Evolutionary conservation across 2,329 filamentous ascomycete genomes (phyloP), one percentile per base, ranked within the genome.

Genomic region (Fusarium agapanthi): DNA sequence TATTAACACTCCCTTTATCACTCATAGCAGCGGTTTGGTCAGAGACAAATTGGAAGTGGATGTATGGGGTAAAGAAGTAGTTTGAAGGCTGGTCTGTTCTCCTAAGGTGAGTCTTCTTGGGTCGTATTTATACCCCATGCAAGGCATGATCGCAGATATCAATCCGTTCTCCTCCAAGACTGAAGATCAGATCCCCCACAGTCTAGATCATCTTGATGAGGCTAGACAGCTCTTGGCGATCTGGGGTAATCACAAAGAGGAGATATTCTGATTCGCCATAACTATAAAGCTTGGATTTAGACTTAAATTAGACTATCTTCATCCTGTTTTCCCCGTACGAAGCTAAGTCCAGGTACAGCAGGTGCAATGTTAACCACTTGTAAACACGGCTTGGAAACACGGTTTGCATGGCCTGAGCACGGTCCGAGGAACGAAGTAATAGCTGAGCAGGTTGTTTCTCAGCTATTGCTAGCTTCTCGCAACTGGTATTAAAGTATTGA

Each of bases 401-500:
- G 44, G 26, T 12, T 22, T 47, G 5, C 26, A 47, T 26, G 44
- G 44, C 44, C 44, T 26, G 44, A 47, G 26, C 20, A 47, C 44
- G 44, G 44, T 47, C 44, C 44, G 44, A 47, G 44, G 44, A 6
- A 30, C 14, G 14, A 30, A 2, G 26, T 8, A 0, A 30, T 47
- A 47, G 26, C 44, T 20, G 26, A 16, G 14, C 6, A 22, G 0
- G 18, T 0, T 22, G 3, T 47, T 3, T 12, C 9, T 30, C 0
- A 16, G 20, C 0, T 0, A 8, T 4, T 6, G 3, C 6, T 0
- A 47, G 20, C 6, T 30, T 12, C 4, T 22, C 6, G 26, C 20
- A 47, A 6, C 20, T 47, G 20, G 9, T 22, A 11, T 22, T 4
- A 22, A 22, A 30, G 20, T 11, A 0, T 12, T 22, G 26, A 28